Base-by-base conservation (phyloP, 2,329 filamentous ascomycete genomes). In the Microdochium nivale region DNA sequence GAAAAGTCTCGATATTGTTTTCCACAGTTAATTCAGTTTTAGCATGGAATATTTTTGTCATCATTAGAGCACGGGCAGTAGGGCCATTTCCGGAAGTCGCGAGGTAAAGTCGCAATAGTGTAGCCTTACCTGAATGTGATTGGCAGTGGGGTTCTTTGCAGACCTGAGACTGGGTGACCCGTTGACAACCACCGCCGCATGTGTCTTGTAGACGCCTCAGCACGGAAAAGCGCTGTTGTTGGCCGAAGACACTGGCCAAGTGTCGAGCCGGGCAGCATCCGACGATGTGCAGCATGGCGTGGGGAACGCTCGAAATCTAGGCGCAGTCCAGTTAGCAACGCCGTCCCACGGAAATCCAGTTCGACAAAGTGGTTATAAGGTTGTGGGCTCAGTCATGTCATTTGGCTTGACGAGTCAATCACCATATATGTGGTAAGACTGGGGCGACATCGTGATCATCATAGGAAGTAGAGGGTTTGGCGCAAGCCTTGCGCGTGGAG, bases 31-130 rank as follows among this genome's bases (percentile, higher is more conserved):
- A 64, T 82, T 88, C 84, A 76, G 86, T 72, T 81, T 87, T 87
- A 88, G 84, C 84, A 88, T 86, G 81, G 83, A 86, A 84, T 83
- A 73, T 76, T 71, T 79, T 73, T 74, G 75, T 80, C 83, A 88
- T 88, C 85, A 87, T 71, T 71, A 70, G 70, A 44, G 40, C 40
- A 13, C 7, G n/a, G 40, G 40, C 19, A 23, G 40, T 7, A 9
- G 33, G 33, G 14, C 33, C 33, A 37, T 8, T 8, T 37, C n/a
- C 64, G n/a, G n/a, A n/a, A 59, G 47, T 48, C 19, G 32, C n/a
- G n/a, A n/a, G n/a, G n/a, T 47, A 56, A 53, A 54, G 52, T 58
- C 57, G 49, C 57, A 54, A 53, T 57, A 62, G 37, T 52, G 54
- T 53, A 56, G 56, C 53, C 50, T 32, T 19, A 56, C 47, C 58